These are phyloP conservation scores for Melampsora medusae DNA, from an alignment of 1,284 basidiomycete genomes.

Conservation along the genomic window DNA sequence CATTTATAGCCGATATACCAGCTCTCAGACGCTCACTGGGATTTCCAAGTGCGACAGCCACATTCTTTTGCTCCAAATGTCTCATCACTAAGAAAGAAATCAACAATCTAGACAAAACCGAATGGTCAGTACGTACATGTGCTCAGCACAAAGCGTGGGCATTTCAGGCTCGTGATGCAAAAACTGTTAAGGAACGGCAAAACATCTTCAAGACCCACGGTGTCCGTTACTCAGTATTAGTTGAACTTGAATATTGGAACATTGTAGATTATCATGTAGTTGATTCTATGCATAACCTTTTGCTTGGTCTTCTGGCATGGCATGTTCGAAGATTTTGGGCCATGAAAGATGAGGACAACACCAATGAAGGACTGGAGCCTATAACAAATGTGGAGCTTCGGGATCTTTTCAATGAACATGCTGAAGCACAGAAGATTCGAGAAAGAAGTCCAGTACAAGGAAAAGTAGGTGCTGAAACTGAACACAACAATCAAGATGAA, in stretches of 20 bases:
- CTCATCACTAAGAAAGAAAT: conserved; percentile 18
- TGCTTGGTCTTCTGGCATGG: no score
- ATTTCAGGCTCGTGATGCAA: conserved; percentile 13
- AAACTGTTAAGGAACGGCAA: neutral
- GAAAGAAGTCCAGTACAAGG: no score
- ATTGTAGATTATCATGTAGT: conserved; percentile 36
- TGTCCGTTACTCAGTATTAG: conserved; percentile 27
- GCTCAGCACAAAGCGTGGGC: neutral
- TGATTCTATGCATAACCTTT: conserved; percentile 27
- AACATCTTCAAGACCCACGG: conserved; percentile 21
- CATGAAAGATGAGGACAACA: no score
- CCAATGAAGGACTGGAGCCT: no score
- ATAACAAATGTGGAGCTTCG: no score
- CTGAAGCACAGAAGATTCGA: no score
- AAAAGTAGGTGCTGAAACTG: no score
- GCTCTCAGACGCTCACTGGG: conserved; percentile 6
- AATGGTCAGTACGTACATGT: conserved; percentile 17
- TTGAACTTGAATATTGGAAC: conserved; percentile 35
- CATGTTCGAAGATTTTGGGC: no score
- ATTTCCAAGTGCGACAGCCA: conserved; percentile 30
- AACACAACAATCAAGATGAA: no score
- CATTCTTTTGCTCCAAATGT: conserved; percentile 31
- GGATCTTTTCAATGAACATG: no score
- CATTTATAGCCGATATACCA: no score
- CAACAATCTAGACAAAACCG: conserved; percentile 11